Evolutionary conservation across 352 stramenopile genomes (phyloP).

Genomic region (Pythium phragmitis): DNA sequence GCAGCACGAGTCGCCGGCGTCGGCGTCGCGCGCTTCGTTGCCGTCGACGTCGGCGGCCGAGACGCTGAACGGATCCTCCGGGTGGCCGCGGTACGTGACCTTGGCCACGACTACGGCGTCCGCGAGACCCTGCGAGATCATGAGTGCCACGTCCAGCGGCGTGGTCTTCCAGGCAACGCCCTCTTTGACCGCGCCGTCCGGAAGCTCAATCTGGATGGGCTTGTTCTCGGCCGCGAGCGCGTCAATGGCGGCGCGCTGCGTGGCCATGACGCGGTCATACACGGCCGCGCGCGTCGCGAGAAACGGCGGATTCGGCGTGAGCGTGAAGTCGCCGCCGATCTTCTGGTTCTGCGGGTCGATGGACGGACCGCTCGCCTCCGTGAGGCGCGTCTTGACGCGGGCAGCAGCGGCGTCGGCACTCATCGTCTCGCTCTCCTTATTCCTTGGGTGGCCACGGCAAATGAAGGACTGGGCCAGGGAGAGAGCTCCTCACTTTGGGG

Average conservation of each 20-base stretch:
- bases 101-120: constrained; percentile 93
- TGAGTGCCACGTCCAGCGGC: constrained; percentile 94
- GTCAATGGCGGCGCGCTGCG: constrained; percentile 66
- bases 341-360: constrained; percentile 59
- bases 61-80: constrained; percentile 75
- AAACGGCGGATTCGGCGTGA: constrained; percentile 85
- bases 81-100: constrained; percentile 80
- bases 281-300: constrained; percentile 72
- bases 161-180: constrained; percentile 94
- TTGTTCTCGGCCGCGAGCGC: constrained; percentile 80
- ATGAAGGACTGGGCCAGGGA: no score
- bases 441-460: no score
- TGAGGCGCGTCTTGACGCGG: constrained; percentile 79
- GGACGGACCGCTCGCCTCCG: constrained; percentile 66
- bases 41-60: constrained; percentile 88
- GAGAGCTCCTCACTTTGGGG: no score
- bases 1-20: constrained; percentile 42
- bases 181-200: constrained; percentile 93
- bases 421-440: constrained; percentile 1
- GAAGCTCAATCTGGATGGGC: constrained; percentile 96
- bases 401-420: constrained; percentile 29
- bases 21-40: constrained; percentile 67
- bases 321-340: constrained; percentile 81
- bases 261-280: constrained; percentile 85
- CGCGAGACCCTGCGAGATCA: constrained; percentile 95